phyloP scores from a whole-genome alignment of 352 stramenopile species.

The Blastocystis sp. region DNA sequence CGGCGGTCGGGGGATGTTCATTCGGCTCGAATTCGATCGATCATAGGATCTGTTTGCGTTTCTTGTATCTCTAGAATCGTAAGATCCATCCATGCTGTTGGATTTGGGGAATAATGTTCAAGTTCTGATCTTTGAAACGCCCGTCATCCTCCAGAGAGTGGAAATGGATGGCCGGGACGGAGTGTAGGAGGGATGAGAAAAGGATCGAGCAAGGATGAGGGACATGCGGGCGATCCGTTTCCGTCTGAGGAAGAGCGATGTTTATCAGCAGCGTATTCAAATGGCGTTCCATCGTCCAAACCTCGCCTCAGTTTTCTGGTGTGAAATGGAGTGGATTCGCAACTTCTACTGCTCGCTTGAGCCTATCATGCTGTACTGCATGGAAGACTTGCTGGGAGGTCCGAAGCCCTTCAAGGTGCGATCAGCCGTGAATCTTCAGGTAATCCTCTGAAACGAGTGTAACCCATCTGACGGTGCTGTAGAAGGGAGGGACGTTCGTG shows the following conservation, averaged over 20 bases:
- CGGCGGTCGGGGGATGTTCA: background rate
- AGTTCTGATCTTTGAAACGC: background rate
- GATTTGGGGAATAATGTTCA: background rate
- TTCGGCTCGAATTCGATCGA: background rate
- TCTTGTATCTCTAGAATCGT: background rate
- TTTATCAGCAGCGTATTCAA: too few relatives aligned
- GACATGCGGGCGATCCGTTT: too few relatives aligned
- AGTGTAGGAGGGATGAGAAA: background rate
- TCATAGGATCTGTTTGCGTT: background rate
- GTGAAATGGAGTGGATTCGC: background rate
- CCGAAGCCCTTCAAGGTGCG: conserved; percentile 31
- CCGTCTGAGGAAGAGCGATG: too few relatives aligned
- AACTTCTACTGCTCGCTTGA: conserved; percentile 35
- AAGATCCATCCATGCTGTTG: background rate
- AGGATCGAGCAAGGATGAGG: too few relatives aligned
- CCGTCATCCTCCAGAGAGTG: background rate
- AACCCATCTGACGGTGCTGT: background rate
- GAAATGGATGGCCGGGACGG: background rate
- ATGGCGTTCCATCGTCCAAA: too few relatives aligned
- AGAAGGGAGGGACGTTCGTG: conserved; percentile 65
- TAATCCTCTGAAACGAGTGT: background rate
- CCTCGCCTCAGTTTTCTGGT: too few relatives aligned
- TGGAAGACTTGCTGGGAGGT: conserved; percentile 29
- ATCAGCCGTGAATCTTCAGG: conserved; percentile 43
- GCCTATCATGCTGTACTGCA: conserved; percentile 29